Conservation (phyloP, 2,329 filamentous ascomycete species). For the Blastomyces percursus region DNA sequence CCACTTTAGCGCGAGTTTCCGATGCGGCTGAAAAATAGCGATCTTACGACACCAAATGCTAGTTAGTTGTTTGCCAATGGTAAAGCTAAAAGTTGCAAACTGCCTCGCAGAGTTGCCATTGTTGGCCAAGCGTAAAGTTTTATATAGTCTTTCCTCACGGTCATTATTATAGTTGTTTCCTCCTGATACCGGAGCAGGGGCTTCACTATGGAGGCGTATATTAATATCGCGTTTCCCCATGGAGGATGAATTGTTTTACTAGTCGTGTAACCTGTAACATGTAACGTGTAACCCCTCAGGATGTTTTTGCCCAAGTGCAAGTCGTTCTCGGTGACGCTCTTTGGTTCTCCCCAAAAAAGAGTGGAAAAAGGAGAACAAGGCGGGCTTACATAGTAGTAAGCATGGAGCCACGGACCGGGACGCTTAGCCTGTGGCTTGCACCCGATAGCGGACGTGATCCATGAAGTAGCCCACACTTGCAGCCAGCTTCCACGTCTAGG, state of each 20-base stretch:
- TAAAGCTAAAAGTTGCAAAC: neutral
- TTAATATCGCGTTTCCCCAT: neutral
- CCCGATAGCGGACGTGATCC: too few relatives aligned
- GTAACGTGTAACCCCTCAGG: neutral
- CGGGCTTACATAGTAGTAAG: too few relatives aligned
- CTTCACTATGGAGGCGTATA: neutral
- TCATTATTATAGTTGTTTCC: neutral
- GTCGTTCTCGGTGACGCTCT: neutral
- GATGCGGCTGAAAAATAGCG: neutral
- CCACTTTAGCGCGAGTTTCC: too few relatives aligned
- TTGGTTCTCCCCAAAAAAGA: neutral
- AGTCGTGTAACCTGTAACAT: too few relatives aligned
- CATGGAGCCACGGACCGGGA: too few relatives aligned
- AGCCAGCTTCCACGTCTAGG: too few relatives aligned
- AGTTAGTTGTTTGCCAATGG: neutral
- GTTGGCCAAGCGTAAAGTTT: neutral
- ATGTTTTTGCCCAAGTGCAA: neutral
- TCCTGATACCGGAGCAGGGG: neutral
- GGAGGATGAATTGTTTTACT: neutral
- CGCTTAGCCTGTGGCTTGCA: too few relatives aligned
- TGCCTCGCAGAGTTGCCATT: neutral
- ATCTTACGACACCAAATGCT: neutral
- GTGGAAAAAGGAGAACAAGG: neutral
- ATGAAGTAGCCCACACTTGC: too few relatives aligned
- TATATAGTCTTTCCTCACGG: neutral